Conservation (phyloP, 805 yeast genomes). For the Yamadazyma tumulicola region DNA sequence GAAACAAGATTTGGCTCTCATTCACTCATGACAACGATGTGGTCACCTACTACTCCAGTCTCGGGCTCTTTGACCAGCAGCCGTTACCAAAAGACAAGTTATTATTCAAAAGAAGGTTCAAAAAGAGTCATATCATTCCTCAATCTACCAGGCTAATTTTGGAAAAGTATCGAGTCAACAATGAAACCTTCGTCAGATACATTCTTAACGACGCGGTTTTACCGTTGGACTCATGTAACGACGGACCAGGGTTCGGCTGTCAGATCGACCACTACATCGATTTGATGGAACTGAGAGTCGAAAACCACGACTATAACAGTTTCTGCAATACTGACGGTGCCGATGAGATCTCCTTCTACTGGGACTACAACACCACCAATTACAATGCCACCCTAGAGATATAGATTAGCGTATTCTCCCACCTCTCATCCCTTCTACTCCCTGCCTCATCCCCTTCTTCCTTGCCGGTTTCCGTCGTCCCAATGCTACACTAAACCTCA, state of each 20-base stretch:
- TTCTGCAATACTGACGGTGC: slow-evolving; percentile 26
- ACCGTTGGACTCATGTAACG: slow-evolving; percentile 31
- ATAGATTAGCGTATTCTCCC: too few relatives aligned
- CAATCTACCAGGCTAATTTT: slow-evolving; percentile 37
- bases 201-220: slow-evolving; percentile 39
- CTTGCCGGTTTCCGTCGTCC: too few relatives aligned
- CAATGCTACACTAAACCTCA: too few relatives aligned
- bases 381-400: slow-evolving; percentile 4
- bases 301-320: slow-evolving; percentile 18
- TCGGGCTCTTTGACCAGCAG: slow-evolving; percentile 45
- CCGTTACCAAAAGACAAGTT: slow-evolving; percentile 1
- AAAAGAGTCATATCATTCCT: slow-evolving; percentile 32
- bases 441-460: too few relatives aligned
- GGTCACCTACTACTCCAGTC: slow-evolving; percentile 56
- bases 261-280: slow-evolving; percentile 25
- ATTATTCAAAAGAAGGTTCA: slow-evolving; percentile 2
- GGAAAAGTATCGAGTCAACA: slow-evolving; percentile 31
- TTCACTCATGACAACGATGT: slow-evolving; percentile 75
- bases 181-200: slow-evolving; percentile 29
- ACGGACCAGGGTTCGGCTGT: slow-evolving; percentile 42
- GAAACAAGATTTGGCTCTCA: slow-evolving; percentile 59
- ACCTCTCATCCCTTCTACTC: too few relatives aligned
- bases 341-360: slow-evolving; percentile 32
- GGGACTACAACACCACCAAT: slow-evolving; percentile 18
- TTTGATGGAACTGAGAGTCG: slow-evolving; percentile 17